Percentiles rank a stretch among this genome's conserved stretches.
Evolutionary conservation across 306 rosid genomes (phyloP).

Genomic region (Castanospermum australe): DNA sequence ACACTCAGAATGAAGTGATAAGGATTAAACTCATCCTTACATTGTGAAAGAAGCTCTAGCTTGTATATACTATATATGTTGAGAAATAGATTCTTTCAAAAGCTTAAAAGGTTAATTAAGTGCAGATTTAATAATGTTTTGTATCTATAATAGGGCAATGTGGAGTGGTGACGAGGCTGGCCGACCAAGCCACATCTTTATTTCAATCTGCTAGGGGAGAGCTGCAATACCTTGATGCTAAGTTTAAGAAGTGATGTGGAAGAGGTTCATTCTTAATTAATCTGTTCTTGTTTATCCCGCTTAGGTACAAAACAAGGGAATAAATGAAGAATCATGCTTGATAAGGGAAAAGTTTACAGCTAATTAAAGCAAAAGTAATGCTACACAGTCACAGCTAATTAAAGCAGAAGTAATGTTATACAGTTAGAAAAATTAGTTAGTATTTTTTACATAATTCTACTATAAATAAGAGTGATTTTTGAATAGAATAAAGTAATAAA

Average conservation of each 20-base stretch:
- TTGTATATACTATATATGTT: no score
- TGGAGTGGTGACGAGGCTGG: not conserved
- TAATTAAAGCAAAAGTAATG: conserved; percentile 43
- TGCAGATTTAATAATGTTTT: not conserved
- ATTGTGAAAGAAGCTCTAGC: not conserved
- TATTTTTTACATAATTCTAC: no score
- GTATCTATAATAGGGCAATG: not conserved
- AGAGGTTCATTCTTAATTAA: conserved; percentile 15
- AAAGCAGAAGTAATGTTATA: no score
- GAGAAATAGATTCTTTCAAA: no score
- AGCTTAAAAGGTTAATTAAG: no score
- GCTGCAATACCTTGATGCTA: conserved; percentile 26
- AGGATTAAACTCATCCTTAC: not conserved
- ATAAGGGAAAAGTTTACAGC: conserved; percentile 46
- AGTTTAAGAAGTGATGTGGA: conserved; percentile 34
- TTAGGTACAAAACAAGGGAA: conserved; percentile 34
- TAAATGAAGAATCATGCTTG: conserved; percentile 24
- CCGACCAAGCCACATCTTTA: conserved; percentile 18
- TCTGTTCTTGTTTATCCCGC: conserved; percentile 18
- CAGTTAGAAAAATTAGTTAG: no score
- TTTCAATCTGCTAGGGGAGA: conserved; percentile 12
- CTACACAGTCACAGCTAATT: no score
- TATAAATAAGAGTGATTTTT: no score
- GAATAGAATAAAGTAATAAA: no score
- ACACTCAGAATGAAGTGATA: no score